Conservation (phyloP, 345 rosid genomes). For the Populus tremula region DNA sequence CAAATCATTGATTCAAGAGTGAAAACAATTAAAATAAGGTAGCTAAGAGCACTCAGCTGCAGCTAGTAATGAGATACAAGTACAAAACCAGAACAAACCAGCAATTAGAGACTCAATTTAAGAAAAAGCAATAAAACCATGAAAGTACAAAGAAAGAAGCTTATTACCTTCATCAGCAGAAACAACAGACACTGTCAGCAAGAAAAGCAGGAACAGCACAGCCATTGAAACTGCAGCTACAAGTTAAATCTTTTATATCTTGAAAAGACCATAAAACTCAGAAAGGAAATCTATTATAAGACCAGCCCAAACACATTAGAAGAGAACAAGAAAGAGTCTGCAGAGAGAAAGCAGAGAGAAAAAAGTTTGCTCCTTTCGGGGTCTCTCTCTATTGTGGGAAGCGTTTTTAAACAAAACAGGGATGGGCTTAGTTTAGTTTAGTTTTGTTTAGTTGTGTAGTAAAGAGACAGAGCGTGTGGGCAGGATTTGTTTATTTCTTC, state of each 20-base stretch:
- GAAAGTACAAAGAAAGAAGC: slow-evolving; percentile 12
- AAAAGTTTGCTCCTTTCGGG: slow-evolving; percentile 35
- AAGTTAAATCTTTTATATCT: slow-evolving; percentile 10
- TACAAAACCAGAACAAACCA: not conserved
- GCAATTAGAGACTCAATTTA: not conserved
- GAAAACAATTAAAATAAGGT: not conserved
- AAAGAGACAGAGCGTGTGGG: not conserved
- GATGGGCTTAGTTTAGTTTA: not conserved
- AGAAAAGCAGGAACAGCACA: slow-evolving; percentile 27
- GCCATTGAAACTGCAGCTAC: slow-evolving; percentile 27
- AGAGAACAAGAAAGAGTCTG: not conserved
- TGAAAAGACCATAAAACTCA: slow-evolving; percentile 27
- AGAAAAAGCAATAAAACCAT: not conserved
- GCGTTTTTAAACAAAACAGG: slow-evolving; percentile 1
- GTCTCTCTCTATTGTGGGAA: slow-evolving; percentile 8
- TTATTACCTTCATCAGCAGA: slow-evolving; percentile 44
- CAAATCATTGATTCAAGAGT: not conserved
- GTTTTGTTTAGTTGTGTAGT: not conserved
- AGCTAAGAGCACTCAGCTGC: not conserved
- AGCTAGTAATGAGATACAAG: not conserved
- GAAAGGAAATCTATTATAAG: not conserved
- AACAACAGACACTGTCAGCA: slow-evolving; percentile 29
- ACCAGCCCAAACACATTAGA: not conserved
- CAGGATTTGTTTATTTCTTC: not conserved
- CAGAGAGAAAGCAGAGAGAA: slow-evolving; percentile 11